A percentile compares a stretch with the other conserved stretches of the same genome.
These are phyloP conservation scores for Hypoxylon perforatum DNA, from an alignment of 495 filamentous ascomycete genomes.

Conservation along the genomic window DNA sequence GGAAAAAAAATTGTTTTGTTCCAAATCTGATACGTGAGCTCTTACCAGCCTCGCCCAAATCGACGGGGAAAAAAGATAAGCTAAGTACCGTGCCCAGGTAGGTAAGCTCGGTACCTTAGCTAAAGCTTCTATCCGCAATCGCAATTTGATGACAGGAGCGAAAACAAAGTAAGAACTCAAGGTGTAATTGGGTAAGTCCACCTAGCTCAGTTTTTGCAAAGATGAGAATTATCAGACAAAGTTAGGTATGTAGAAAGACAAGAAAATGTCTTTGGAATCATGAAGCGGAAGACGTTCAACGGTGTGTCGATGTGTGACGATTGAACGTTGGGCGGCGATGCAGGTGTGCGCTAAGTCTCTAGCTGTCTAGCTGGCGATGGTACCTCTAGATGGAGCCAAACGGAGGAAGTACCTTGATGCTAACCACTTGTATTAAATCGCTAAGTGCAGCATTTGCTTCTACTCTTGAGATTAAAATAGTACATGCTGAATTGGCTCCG, in stretches of 20 bases:
- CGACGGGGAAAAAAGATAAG: constrained; percentile 13
- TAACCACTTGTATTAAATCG: neutral
- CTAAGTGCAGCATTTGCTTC: neutral
- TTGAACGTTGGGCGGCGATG: constrained; percentile 46
- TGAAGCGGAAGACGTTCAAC: constrained; percentile 21
- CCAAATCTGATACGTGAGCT: constrained; percentile 38
- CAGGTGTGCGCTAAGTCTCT: constrained; percentile 37
- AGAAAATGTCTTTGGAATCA: constrained; percentile 15
- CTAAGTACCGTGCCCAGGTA: neutral
- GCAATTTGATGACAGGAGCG: constrained; percentile 15
- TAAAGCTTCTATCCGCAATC: constrained; percentile 30
- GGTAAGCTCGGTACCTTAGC: constrained; percentile 6
- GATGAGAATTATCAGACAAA: neutral
- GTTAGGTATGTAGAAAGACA: constrained; percentile 10
- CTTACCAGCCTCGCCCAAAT: constrained; percentile 44
- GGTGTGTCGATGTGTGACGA: constrained; percentile 23
- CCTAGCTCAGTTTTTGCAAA: constrained; percentile 13
- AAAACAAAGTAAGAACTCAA: constrained; percentile 11
- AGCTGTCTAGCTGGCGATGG: constrained; percentile 26
- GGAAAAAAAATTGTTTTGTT: constrained; percentile 41
- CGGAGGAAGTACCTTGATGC: neutral
- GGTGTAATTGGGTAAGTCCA: constrained; percentile 14
- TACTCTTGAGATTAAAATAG: no score
- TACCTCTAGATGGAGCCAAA: neutral
- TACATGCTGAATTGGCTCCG: no score